Base-by-base conservation (phyloP, 2,329 filamentous ascomycete genomes). In the Parastagonospora avenae region DNA sequence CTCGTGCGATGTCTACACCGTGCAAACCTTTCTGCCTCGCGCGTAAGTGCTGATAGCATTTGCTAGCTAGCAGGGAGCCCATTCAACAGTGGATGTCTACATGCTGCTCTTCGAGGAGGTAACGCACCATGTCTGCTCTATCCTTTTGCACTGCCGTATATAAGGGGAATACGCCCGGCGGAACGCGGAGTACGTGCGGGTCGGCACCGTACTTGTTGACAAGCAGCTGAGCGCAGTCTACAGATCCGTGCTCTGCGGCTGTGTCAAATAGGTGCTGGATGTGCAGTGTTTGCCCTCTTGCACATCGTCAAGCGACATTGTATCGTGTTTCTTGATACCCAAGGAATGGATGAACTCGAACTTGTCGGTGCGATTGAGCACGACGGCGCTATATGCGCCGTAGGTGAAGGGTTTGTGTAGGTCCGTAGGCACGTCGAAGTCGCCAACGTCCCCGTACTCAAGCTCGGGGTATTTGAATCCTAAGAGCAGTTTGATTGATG, bases 61-160 rank as follows among this genome's bases (percentile, higher is more conserved):
- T n/a, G n/a, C n/a, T n/a, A n/a, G n/a, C n/a, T n/a, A n/a, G n/a
- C n/a, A n/a, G n/a, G n/a, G n/a, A n/a, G n/a, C n/a, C n/a, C n/a
- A n/a, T n/a, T n/a, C n/a, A n/a, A n/a, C n/a, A n/a, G 27, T 54
- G 47, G 4, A 43, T 36, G 15, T 54, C 42, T 10, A 47, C 36
- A 4, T 39, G 19, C 33, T 48, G 43, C 28, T 47, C 40, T 12
- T 49, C 45, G 4, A 54, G 46, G 16, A 54, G 42, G 33, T 47
- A 54, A 14, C 38, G 43, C 8, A 47, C 47, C 30, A 50, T 44
- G 2, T 50, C 52, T 2, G 37, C 27, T 14, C 45, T 31, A n/a
- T 52, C 15, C 15, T 48, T 38, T 9, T 16, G 15, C 14, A 46
- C 50, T 8, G 50, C 50, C 6, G 8, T 6, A 29, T 48, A 52